A percentile compares a stretch with the other conserved stretches of the same genome.
Conservation (phyloP, 306 rosid species). For the Pterocarpus santalinus region DNA sequence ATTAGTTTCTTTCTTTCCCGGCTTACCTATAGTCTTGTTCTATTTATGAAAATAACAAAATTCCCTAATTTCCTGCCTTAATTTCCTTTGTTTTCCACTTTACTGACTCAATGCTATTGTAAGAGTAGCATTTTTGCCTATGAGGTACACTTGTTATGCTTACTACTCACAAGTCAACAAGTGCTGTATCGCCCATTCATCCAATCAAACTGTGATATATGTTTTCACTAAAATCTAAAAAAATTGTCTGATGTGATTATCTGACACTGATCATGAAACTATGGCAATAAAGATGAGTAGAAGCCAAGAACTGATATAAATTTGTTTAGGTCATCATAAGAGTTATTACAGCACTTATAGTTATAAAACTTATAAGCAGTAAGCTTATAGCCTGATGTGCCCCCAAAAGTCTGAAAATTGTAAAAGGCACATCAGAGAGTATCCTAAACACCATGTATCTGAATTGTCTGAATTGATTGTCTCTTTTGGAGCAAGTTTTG, state of each 20-base stretch:
- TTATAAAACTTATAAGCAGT: not conserved
- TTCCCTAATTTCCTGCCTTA: not conserved
- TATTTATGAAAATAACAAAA: not conserved
- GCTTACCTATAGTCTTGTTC: too few relatives aligned
- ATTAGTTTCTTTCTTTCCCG: too few relatives aligned
- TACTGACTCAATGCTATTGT: not conserved
- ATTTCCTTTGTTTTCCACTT: not conserved
- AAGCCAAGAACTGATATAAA: not conserved
- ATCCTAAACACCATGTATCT: not conserved
- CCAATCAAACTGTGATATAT: not conserved
- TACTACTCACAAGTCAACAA: not conserved
- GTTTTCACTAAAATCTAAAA: too few relatives aligned
- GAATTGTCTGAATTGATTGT: not conserved
- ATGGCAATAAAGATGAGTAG: not conserved
- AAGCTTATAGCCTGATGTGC: not conserved
- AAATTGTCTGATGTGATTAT: too few relatives aligned
- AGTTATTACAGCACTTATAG: not conserved
- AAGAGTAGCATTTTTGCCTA: not conserved
- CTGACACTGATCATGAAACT: not conserved
- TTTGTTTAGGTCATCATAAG: not conserved
- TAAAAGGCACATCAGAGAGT: not conserved
- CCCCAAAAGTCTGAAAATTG: not conserved
- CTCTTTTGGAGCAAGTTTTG: conserved; percentile 9
- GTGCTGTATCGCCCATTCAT: not conserved
- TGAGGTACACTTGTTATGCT: not conserved